Conservation (phyloP, 1,139 yeast species). For the Geotrichum reessii region DNA sequence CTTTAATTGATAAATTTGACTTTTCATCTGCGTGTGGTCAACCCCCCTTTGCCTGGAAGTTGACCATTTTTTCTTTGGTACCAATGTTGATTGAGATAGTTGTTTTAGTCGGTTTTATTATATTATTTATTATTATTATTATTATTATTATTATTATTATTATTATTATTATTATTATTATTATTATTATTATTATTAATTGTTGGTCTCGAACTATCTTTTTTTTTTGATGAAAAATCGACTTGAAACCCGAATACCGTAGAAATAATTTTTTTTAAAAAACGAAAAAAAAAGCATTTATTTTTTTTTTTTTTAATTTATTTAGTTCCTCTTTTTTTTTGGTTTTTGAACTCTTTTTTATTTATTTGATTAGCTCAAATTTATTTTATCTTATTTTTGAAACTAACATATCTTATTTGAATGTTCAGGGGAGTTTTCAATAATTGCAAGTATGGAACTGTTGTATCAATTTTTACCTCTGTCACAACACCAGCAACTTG, state of each 20-base stretch:
- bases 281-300: no score
- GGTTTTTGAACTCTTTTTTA: neutral
- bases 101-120: neutral
- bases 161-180: neutral
- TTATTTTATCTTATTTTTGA: no score
- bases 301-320: slow-evolving; percentile 1
- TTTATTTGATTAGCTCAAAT: neutral
- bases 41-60: no score
- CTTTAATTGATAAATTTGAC: no score
- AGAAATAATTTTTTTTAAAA: neutral
- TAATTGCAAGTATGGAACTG: neutral
- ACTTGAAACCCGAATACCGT: neutral
- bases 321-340: neutral
- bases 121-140: neutral
- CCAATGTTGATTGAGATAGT: no score
- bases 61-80: no score
- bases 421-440: neutral
- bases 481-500: neutral
- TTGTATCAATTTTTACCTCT: neutral
- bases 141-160: neutral
- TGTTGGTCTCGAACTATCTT: no score
- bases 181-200: neutral
- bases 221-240: neutral
- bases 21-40: no score
- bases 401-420: neutral